Evolutionary conservation across 352 stramenopile species (phyloP).

Genomic region (Phytophthora meadii): DNA sequence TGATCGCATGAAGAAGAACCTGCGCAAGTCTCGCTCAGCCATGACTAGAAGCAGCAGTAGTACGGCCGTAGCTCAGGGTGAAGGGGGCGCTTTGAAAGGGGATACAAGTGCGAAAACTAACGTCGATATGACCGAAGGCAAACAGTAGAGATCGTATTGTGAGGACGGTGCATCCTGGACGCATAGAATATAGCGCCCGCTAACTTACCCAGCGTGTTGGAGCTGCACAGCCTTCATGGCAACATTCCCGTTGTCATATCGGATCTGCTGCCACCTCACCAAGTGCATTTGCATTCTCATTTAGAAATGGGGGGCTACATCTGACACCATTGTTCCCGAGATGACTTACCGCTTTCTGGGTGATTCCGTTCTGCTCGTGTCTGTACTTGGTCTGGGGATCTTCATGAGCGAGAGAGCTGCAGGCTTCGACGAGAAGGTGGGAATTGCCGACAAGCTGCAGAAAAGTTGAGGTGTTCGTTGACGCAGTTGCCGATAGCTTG

Average conservation of each 20-base stretch:
- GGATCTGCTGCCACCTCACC: neutral
- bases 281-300: neutral
- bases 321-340: too few species aligned
- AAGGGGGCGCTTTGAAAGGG: slow-evolving; percentile 3
- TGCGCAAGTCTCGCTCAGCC: slow-evolving; percentile 66
- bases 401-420: slow-evolving; percentile 25
- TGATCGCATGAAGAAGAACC: slow-evolving; percentile 91
- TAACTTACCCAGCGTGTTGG: slow-evolving; percentile 15
- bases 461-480: slow-evolving; percentile 1
- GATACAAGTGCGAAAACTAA: slow-evolving; percentile 10
- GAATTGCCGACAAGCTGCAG: slow-evolving; percentile 1
- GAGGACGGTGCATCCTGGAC: slow-evolving; percentile 8
- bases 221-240: neutral
- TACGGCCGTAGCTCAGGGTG: neutral
- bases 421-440: neutral
- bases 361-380: slow-evolving; percentile 49
- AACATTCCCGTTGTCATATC: neutral
- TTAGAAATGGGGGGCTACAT: too few species aligned
- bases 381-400: slow-evolving; percentile 42
- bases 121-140: slow-evolving; percentile 20
- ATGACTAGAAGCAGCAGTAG: slow-evolving; percentile 1
- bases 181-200: slow-evolving; percentile 22
- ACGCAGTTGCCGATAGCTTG: slow-evolving; percentile 15
- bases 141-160: slow-evolving; percentile 28
- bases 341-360: slow-evolving; percentile 58